phyloP scores from a whole-genome alignment of 2,329 filamentous ascomycete species.

The Aspergillus neoniger region DNA sequence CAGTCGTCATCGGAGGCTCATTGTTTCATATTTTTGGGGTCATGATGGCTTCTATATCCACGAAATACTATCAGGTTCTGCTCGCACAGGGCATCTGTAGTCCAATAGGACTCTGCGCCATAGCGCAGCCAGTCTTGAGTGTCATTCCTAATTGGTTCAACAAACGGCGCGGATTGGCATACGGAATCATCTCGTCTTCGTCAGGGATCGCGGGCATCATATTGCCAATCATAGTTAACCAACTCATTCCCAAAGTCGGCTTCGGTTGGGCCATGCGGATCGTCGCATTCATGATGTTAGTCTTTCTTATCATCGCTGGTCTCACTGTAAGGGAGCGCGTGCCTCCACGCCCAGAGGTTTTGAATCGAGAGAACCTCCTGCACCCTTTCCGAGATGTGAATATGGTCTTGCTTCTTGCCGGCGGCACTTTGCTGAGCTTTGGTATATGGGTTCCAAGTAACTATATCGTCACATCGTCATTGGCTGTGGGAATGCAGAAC shows the following conservation, averaged over 20 bases:
- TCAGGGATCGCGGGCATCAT: conserved; percentile 57
- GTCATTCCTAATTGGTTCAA: conserved; percentile 52
- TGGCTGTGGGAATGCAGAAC: conserved; percentile 19
- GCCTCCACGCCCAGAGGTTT: conserved; percentile 24
- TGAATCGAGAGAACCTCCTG: conserved; percentile 3
- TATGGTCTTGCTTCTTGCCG: conserved; percentile 25
- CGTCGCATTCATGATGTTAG: conserved; percentile 61
- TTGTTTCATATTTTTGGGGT: conserved; percentile 60
- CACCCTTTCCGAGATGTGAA: conserved; percentile 29
- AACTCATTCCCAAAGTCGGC: conserved; percentile 53
- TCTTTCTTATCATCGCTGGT: conserved; percentile 53
- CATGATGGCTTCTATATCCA: conserved; percentile 60
- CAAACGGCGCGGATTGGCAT: conserved; percentile 51
- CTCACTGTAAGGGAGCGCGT: conserved; percentile 53
- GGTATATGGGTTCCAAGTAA: conserved; percentile 33
- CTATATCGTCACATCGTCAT: conserved; percentile 22
- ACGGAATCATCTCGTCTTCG: conserved; percentile 57
- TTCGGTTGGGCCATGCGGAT: conserved; percentile 59
- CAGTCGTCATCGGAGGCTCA: conserved; percentile 53
- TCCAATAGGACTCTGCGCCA: conserved; percentile 48
- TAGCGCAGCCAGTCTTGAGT: conserved; percentile 46
- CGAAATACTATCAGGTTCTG: conserved; percentile 56
- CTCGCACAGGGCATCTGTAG: conserved; percentile 55
- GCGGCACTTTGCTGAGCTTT: conserved; percentile 30
- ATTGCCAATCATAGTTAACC: conserved; percentile 59